Evolutionary conservation across 2,329 filamentous ascomycete species (phyloP).

Genomic region (Colletotrichum trifolii): DNA sequence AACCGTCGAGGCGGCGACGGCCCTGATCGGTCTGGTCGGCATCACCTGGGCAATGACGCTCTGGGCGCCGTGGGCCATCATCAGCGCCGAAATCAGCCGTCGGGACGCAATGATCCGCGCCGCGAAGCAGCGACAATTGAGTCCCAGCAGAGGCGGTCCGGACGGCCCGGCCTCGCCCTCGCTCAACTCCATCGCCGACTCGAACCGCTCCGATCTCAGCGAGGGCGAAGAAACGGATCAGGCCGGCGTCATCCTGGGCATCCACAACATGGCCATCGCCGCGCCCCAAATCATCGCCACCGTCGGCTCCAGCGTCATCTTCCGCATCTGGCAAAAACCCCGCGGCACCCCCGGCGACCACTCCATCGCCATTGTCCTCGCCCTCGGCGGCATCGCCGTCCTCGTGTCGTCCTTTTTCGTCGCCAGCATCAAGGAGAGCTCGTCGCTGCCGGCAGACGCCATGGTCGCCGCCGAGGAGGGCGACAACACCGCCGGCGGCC

Average conservation of each 20-base stretch:
- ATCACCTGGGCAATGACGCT: conserved; percentile 93
- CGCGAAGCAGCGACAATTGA: conserved; percentile 43
- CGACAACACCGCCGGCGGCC: conserved; percentile 40
- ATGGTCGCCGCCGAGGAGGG: conserved; percentile 56
- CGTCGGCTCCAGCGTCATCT: conserved; percentile 84
- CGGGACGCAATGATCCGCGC: conserved; percentile 72
- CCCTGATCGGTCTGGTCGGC: conserved; percentile 83
- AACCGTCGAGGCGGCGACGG: conserved; percentile 76
- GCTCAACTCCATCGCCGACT: conserved; percentile 24
- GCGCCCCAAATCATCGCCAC: conserved; percentile 93
- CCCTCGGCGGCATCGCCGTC: conserved; percentile 84
- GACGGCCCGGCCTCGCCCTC: conserved; percentile 30
- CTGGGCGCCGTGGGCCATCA: conserved; percentile 96
- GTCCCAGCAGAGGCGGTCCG: conserved; percentile 21
- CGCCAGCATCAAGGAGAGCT: conserved; percentile 72
- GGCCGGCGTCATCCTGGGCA: conserved; percentile 89
- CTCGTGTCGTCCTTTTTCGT: conserved; percentile 81
- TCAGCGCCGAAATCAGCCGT: conserved; percentile 89
- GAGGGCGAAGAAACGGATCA: conserved; percentile 75
- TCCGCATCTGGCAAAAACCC: conserved; percentile 87
- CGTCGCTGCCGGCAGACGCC: conserved; percentile 50
- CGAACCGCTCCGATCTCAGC: conserved; percentile 25
- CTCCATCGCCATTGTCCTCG: conserved; percentile 87
- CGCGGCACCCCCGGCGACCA: conserved; percentile 85
- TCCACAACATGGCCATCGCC: conserved; percentile 95